Evolutionary conservation across 2,329 filamentous ascomycete genomes (phyloP), one percentile per base, ranked within the genome.

Genomic region (Aaosphaeria arxii): DNA sequence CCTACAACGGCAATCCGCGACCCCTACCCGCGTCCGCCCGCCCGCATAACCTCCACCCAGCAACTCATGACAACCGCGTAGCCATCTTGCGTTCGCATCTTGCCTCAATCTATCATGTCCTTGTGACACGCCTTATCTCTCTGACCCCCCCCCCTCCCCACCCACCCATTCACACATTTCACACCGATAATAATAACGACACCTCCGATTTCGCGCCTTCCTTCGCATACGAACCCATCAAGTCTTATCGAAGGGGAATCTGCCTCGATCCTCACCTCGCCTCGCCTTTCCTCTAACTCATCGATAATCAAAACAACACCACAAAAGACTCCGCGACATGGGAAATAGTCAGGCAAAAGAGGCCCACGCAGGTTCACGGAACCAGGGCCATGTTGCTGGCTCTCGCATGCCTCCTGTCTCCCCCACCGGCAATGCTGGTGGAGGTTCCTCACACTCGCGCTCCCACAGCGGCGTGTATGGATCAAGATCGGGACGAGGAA

Each of bases 321-420:
- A n/a, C 33, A 11, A 30, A 4, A 24, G 43, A 53, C 47, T 51
- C 59, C 56, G 58, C 54, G 48, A 53, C 45, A 69, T 78, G 75
- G 75, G 75, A 39, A 78, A 77, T 63, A 76, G 69, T 61, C 73
- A 75, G 48, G 73, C 67, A 51, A 77, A 75, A 61, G 75, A 78
- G 55, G 59, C 71, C 44, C 71, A 70, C 28, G 63, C 69, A n/a
- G 53, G 46, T 32, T 58, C 65, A 35, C 54, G 62, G 42, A 63
- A 66, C 43, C 64, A 68, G 29, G 62, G 63, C 38, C 65, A 67
- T 32, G 64, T 64, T 30, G 58, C 58, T 30, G 66, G 61, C 54
- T 52, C 59, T 39, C 65, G 71, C 49, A 57, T 66, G 43, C 55
- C 59, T 39, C 55, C 58, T 39, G 57, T 57, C 57, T 62, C 63